Percentiles rank a stretch among this genome's conserved stretches.
Conservation (phyloP, 2,329 filamentous ascomycete species). For the Bisporella sp. region DNA sequence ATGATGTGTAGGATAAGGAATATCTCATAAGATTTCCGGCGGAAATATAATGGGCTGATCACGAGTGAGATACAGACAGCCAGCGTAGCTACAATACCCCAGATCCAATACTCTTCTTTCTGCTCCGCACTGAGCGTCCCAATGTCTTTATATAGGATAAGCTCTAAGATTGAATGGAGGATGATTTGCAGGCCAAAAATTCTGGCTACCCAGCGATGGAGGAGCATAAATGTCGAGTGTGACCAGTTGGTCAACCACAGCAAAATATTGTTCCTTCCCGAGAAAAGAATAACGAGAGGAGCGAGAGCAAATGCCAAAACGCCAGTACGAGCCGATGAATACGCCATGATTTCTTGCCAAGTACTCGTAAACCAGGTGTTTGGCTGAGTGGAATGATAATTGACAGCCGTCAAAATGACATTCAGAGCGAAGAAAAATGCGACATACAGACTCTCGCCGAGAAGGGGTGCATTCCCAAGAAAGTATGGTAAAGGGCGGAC, state of each 20-base stretch:
- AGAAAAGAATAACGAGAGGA: constrained; percentile 3
- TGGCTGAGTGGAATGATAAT: too few species aligned
- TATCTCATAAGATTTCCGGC: too few species aligned
- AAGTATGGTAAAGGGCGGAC: background rate
- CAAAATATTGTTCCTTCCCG: constrained; percentile 10
- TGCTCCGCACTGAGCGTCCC: constrained; percentile 8
- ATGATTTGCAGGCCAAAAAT: constrained; percentile 37
- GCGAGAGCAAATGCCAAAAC: too few species aligned
- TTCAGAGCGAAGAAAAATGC: background rate
- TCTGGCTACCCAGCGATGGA: constrained; percentile 42
- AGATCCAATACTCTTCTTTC: constrained; percentile 7
- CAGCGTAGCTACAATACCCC: too few species aligned
- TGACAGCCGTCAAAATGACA: background rate
- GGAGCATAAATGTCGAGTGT: constrained; percentile 38
- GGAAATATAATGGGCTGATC: constrained; percentile 14
- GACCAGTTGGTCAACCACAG: constrained; percentile 30
- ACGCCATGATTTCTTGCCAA: too few species aligned
- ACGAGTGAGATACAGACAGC: constrained; percentile 26
- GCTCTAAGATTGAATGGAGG: constrained; percentile 37
- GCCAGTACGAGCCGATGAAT: too few species aligned
- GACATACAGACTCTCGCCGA: background rate
- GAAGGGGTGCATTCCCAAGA: background rate
- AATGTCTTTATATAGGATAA: constrained; percentile 27
- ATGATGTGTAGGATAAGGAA: background rate
- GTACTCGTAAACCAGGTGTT: too few species aligned